These are phyloP conservation scores for Ascoidea rubescens DNA, from an alignment of 805 yeast species.

Conservation along the genomic window DNA sequence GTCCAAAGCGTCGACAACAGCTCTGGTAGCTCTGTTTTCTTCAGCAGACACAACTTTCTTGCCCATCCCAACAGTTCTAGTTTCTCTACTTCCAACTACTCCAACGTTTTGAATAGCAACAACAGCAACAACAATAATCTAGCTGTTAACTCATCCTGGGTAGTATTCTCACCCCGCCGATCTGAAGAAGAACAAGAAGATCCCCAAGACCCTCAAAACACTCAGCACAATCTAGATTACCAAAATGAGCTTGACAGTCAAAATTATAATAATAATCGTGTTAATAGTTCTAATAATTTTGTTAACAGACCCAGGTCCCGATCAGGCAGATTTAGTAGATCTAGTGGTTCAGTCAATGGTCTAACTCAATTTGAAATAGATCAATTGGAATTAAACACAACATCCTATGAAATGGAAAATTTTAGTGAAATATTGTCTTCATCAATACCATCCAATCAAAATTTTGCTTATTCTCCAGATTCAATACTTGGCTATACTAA, in stretches of 20 bases:
- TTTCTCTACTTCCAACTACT: background rate
- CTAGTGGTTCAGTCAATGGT: too few relatives aligned
- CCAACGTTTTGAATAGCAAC: background rate
- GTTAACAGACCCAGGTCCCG: background rate
- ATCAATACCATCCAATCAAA: background rate
- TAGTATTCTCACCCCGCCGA: background rate
- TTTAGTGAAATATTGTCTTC: background rate
- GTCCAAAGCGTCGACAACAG: too few relatives aligned
- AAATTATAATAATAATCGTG: too few relatives aligned
- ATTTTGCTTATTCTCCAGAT: too few relatives aligned
- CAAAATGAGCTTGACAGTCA: background rate
- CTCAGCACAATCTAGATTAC: too few relatives aligned
- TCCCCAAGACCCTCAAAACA: background rate
- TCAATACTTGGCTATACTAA: too few relatives aligned
- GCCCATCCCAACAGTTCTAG: background rate
- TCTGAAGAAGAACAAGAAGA: background rate
- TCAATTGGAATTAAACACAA: too few relatives aligned
- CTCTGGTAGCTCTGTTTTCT: background rate
- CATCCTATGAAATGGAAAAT: background rate
- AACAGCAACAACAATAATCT: background rate
- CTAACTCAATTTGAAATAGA: background rate
- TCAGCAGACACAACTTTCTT: background rate
- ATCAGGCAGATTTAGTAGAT: too few relatives aligned
- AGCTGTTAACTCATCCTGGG: background rate
- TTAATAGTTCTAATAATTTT: too few relatives aligned